These are phyloP conservation scores for Spiraea crenata DNA, from an alignment of 331 rosid species.

Conservation along the genomic window DNA sequence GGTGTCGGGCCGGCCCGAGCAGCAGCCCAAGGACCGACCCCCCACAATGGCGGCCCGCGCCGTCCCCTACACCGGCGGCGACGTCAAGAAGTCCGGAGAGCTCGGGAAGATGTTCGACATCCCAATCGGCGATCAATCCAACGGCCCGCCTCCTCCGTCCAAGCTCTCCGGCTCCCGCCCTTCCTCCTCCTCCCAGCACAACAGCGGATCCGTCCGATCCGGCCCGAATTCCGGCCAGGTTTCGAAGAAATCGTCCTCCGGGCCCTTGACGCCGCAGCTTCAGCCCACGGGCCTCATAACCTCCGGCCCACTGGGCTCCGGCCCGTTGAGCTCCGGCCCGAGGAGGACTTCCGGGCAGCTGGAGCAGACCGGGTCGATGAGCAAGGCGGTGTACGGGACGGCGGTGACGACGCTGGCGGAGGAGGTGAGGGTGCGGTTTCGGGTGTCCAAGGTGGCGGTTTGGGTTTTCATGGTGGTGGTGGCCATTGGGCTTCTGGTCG, in stretches of 20 bases:
- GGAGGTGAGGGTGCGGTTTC: slow-evolving; percentile 58
- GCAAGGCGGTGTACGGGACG: slow-evolving; percentile 69
- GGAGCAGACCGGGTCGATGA: slow-evolving; percentile 41
- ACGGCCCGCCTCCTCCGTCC: slow-evolving; percentile 20
- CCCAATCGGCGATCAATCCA: slow-evolving; percentile 35
- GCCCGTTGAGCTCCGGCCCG: slow-evolving; percentile 49
- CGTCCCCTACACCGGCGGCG: slow-evolving; percentile 92
- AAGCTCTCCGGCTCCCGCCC: slow-evolving; percentile 62
- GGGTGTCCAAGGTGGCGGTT: slow-evolving; percentile 70
- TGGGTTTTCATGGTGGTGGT: slow-evolving; percentile 80
- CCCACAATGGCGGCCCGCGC: slow-evolving; percentile 91
- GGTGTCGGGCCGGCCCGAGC: slow-evolving; percentile 94
- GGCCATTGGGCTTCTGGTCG: slow-evolving; percentile 77
- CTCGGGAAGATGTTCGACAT: slow-evolving; percentile 91
- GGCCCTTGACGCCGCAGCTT: slow-evolving; percentile 54
- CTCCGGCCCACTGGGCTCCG: slow-evolving; percentile 68
- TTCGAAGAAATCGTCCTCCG: slow-evolving; percentile 55
- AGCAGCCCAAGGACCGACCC: slow-evolving; percentile 61
- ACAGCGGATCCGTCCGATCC: slow-evolving; percentile 76
- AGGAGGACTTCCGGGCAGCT: slow-evolving; percentile 53
- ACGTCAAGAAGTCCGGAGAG: slow-evolving; percentile 91
- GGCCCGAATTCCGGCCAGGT: slow-evolving; percentile 73
- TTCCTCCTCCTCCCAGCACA: slow-evolving; percentile 67
- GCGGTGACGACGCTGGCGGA: slow-evolving; percentile 73
- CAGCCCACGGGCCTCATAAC: slow-evolving; percentile 83